A percentile compares a stretch with the other conserved stretches of the same genome.
Conservation (phyloP, 805 yeast species). For the Zygoascus flipseniorum region DNA sequence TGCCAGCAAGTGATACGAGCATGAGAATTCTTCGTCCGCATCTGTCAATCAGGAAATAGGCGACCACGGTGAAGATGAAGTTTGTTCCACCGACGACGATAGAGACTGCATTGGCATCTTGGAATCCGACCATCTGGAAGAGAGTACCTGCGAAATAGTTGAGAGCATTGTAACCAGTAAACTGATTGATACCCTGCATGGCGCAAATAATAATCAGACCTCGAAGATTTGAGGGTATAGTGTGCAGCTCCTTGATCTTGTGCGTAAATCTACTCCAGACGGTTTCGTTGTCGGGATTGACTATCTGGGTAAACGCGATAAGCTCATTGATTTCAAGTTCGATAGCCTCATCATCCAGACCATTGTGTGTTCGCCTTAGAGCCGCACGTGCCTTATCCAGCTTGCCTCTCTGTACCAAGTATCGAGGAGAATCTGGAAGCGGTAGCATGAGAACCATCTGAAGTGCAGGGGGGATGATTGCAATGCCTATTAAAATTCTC, state of each 20-base stretch:
- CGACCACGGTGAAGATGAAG: slow-evolving; percentile 76
- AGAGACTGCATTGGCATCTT: slow-evolving; percentile 84
- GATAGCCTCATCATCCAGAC: slow-evolving; percentile 56
- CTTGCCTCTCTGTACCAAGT: slow-evolving; percentile 62
- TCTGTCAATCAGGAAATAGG: slow-evolving; percentile 75
- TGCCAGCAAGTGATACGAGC: slow-evolving; percentile 68
- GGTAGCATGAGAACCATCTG: slow-evolving; percentile 75
- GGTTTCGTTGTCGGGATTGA: slow-evolving; percentile 12
- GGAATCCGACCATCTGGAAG: slow-evolving; percentile 81
- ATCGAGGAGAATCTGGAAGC: slow-evolving; percentile 95
- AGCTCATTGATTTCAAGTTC: slow-evolving; percentile 62
- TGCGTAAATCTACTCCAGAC: slow-evolving; percentile 4
- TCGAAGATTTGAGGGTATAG: slow-evolving; percentile 56
- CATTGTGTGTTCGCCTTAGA: slow-evolving; percentile 50
- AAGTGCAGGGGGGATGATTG: slow-evolving; percentile 77
- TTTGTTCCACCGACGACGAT: slow-evolving; percentile 90
- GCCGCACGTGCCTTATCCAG: slow-evolving; percentile 60
- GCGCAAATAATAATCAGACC: slow-evolving; percentile 88
- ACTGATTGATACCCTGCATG: slow-evolving; percentile 90
- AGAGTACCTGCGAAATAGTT: slow-evolving; percentile 93
- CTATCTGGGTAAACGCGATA: slow-evolving; percentile 18
- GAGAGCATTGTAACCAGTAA: slow-evolving; percentile 90
- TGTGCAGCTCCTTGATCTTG: slow-evolving; percentile 25
- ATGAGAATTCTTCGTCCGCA: slow-evolving; percentile 83
- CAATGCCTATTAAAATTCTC: slow-evolving; percentile 85